Evolutionary conservation across 257 asterid genomes (phyloP), one percentile per base, ranked within the genome.

Genomic region (Fraxinus americana): DNA sequence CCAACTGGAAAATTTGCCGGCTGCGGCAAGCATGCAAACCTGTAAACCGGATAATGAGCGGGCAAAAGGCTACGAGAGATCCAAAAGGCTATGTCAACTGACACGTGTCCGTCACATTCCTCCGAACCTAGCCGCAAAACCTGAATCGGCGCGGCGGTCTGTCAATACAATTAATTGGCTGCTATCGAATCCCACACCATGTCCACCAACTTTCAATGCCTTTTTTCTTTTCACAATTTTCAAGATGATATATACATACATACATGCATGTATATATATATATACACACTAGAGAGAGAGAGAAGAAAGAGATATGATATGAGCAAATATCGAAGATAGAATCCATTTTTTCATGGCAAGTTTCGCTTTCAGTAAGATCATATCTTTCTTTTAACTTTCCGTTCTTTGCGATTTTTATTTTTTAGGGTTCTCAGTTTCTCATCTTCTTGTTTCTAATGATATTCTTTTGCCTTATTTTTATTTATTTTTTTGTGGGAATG

Each of bases 131-230:
- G 82, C 82, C 85, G 77, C 67, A 75, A 78, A 77, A 86, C 71
- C 83, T 82, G 88, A 87, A 86, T 74, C 85, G 86, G 79, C 81
- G 85, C 59, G 77, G 79, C 80, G 76, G 71, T 48, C 87, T 36
- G 84, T 75, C 74, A n/a, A 75, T 63, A 67, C n/a, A 73, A 77
- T 78, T 84, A 86, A 86, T 57, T 88, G 74, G 66, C 14, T 81
- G 23, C 59, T 73, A 50, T 52, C 82, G 80, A 84, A 84, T 85
- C 86, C 87, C 91, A 79, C 81, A 66, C 70, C 75, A 72, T 29
- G 63, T 78, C 82, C 82, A 43, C 83, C 82, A 82, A 77, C 83
- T 75, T 72, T 72, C 83, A 78, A 82, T 61, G 78, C 72, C 74
- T 39, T 25, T 52, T 50, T 77, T 52, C n/a, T 57, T 57, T 5